These are phyloP conservation scores for Clarkia xantiana DNA, from an alignment of 345 rosid species.

Conservation along the genomic window DNA sequence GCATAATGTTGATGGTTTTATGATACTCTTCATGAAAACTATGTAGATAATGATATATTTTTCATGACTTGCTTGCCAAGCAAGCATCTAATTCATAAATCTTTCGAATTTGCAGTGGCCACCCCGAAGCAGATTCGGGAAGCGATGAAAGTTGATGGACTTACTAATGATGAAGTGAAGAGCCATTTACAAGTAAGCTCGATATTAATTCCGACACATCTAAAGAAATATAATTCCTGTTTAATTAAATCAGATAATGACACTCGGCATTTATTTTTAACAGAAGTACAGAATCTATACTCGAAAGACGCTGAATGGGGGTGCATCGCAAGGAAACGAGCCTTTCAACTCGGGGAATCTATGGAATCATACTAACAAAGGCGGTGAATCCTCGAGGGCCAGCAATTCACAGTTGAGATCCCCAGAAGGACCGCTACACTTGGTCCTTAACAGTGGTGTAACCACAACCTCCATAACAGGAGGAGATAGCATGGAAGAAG, in stretches of 20 bases:
- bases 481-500: slow-evolving; percentile 66
- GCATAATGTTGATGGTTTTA: too few relatives aligned
- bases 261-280: slow-evolving; percentile 5
- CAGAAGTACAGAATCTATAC: slow-evolving; percentile 81
- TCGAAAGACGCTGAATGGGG: slow-evolving; percentile 22
- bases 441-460: slow-evolving; percentile 24
- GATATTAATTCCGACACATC: too few relatives aligned
- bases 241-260: too few relatives aligned
- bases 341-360: slow-evolving; percentile 39
- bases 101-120: slow-evolving; percentile 44
- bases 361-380: slow-evolving; percentile 40
- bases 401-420: slow-evolving; percentile 50
- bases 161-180: slow-evolving; percentile 97
- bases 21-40: too few relatives aligned
- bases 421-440: slow-evolving; percentile 76
- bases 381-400: slow-evolving; percentile 34
- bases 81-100: slow-evolving; percentile 1
- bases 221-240: too few relatives aligned
- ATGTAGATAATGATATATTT: not conserved
- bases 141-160: slow-evolving; percentile 86
- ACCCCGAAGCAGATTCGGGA: slow-evolving; percentile 96
- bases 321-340: slow-evolving; percentile 21
- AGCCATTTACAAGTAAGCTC: slow-evolving; percentile 80
- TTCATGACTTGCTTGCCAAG: not conserved
- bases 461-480: slow-evolving; percentile 36